A percentile compares a stretch with the other conserved stretches of the same genome.
Evolutionary conservation across 108 stramenopile genomes (phyloP).

Genomic region (Discostella stelligeroides): DNA sequence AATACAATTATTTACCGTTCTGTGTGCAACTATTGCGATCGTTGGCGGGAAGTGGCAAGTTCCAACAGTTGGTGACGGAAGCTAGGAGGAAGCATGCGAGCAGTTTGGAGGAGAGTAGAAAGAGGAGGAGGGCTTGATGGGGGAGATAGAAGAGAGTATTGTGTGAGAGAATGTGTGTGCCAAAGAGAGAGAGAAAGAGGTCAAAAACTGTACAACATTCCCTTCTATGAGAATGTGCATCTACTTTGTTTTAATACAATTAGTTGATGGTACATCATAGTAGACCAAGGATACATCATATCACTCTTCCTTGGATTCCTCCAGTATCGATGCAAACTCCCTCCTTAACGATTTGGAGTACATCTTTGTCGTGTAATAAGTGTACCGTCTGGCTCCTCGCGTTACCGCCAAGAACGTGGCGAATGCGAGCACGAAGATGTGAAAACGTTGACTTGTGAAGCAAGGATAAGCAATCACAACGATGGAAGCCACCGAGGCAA

Average conservation of each 20-base stretch:
- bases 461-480: conserved; percentile 54
- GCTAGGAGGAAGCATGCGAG: conserved; percentile 50
- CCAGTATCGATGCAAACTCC: conserved; percentile 26
- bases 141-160: too few species aligned
- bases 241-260: too few species aligned
- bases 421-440: conserved; percentile 24
- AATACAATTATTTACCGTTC: conserved; percentile 81
- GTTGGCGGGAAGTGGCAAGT: conserved; percentile 65
- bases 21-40: conserved; percentile 72
- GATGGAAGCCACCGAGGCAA: conserved; percentile 34
- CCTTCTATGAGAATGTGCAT: too few species aligned
- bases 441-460: conserved; percentile 29
- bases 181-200: too few species aligned
- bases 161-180: too few species aligned
- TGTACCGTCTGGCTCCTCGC: conserved; percentile 55
- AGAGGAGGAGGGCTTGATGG: conserved; percentile 41
- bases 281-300: background rate
- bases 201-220: too few species aligned
- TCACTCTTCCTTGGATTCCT: conserved; percentile 11
- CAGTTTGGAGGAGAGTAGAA: conserved; percentile 41
- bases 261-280: too few species aligned
- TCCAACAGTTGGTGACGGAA: conserved; percentile 49
- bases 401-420: conserved; percentile 25
- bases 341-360: conserved; percentile 46
- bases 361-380: conserved; percentile 61